phyloP scores from a whole-genome alignment of 75 land plant species.

The Cryptomeria japonica region DNA sequence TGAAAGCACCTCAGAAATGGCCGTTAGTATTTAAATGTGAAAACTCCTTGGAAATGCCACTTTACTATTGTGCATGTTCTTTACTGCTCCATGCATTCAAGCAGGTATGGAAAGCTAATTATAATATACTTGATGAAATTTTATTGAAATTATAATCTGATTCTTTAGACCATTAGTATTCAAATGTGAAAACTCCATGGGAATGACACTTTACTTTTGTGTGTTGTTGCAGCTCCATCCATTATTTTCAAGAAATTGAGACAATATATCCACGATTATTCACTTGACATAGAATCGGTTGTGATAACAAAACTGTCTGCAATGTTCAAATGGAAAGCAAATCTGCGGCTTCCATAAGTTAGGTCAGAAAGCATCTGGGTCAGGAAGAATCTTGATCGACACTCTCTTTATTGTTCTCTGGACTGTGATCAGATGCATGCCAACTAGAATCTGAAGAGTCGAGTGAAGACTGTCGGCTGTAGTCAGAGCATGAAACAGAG shows the following conservation, averaged over 20 bases:
- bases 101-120: too few species aligned
- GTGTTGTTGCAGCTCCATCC: neutral
- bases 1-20: too few species aligned
- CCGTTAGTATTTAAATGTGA: too few species aligned
- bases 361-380: neutral
- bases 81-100: too few species aligned
- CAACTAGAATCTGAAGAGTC: constrained; percentile 2
- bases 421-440: neutral
- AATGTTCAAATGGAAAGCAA: neutral
- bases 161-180: too few species aligned
- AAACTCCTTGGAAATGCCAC: too few species aligned
- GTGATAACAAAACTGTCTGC: neutral
- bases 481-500: neutral
- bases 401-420: neutral
- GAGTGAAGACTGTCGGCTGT: constrained; percentile 1
- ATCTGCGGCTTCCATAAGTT: neutral
- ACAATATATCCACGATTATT: neutral
- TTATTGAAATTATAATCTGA: too few species aligned
- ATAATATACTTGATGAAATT: too few species aligned
- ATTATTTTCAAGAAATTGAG: neutral
- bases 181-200: too few species aligned
- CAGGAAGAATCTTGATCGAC: neutral
- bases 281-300: neutral
- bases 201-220: too few species aligned
- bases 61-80: too few species aligned